phyloP scores from a whole-genome alignment of 169 alveolate genomes.

The Cryptosporidium baileyi region DNA sequence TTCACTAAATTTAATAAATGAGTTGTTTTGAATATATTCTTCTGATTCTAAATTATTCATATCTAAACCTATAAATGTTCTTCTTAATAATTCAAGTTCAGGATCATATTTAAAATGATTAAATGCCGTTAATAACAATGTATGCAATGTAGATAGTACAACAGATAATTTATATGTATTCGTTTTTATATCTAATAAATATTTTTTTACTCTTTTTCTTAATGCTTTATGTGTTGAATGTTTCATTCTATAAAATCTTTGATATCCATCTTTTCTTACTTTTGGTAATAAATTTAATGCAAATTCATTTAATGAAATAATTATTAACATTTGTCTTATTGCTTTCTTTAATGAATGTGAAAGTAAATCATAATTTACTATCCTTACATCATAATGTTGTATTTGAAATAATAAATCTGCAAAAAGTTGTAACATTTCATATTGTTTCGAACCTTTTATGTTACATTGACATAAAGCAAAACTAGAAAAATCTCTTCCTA shows the following conservation, averaged over 20 bases:
- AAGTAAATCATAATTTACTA: conserved; percentile 33
- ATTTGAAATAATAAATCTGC: conserved; percentile 48
- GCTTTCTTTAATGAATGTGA: conserved; percentile 61
- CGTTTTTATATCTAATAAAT: neutral
- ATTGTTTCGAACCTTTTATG: conserved; percentile 17
- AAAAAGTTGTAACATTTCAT: conserved; percentile 29
- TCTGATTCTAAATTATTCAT: conserved; percentile 2
- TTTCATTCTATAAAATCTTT: conserved; percentile 65
- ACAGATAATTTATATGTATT: conserved; percentile 34
- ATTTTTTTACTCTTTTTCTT: conserved; percentile 31
- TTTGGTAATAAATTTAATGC: conserved; percentile 48
- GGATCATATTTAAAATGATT: conserved; percentile 57
- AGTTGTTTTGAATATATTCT: conserved; percentile 16
- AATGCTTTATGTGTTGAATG: conserved; percentile 56
- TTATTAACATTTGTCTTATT: conserved; percentile 41
- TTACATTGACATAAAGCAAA: conserved; percentile 47
- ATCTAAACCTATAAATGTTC: conserved; percentile 16
- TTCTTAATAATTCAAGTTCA: conserved; percentile 47
- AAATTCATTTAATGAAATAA: conserved; percentile 49
- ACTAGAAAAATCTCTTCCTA: conserved; percentile 52
- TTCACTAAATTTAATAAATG: conserved; percentile 31
- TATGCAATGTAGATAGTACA: conserved; percentile 2
- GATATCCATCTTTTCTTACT: conserved; percentile 59
- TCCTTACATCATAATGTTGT: conserved; percentile 14
- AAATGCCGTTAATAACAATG: conserved; percentile 39